Conservation (phyloP, 1,139 yeast genomes). For the Sugiyamaella paludigena region DNA sequence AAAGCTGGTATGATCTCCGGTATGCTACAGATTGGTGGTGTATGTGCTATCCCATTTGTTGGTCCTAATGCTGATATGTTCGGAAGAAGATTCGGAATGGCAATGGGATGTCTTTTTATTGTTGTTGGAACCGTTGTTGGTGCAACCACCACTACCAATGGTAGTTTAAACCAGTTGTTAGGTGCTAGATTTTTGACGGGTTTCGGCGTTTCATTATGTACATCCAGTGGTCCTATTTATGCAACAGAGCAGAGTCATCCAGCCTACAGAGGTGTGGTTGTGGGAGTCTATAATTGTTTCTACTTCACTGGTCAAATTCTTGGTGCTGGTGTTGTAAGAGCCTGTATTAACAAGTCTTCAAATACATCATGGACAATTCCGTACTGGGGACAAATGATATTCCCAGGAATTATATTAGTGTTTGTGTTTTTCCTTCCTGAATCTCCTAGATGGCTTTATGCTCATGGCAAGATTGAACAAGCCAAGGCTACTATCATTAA, state of each 20-base stretch:
- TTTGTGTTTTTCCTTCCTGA: conserved; percentile 65
- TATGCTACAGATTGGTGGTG: conserved; percentile 24
- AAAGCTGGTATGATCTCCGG: conserved; percentile 21
- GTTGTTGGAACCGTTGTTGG: conserved; percentile 31
- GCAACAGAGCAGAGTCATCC: conserved; percentile 44
- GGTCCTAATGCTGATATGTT: conserved; percentile 20
- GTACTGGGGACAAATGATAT: conserved; percentile 44
- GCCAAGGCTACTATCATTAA: conserved; percentile 41
- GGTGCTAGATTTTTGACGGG: conserved; percentile 51
- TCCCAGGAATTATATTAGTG: conserved; percentile 46
- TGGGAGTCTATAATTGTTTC: conserved; percentile 42
- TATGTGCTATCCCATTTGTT: conserved; percentile 21
- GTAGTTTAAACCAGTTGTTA: conserved; percentile 41
- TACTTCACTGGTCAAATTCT: conserved; percentile 55
- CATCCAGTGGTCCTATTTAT: conserved; percentile 43
- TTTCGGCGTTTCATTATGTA: conserved; percentile 47
- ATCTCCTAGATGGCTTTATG: conserved; percentile 62
- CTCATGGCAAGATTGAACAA: conserved; percentile 43
- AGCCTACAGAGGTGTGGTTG: conserved; percentile 45
- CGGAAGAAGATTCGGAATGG: conserved; percentile 22
- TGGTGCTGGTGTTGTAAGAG: conserved; percentile 49
- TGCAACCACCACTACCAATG: conserved; percentile 41
- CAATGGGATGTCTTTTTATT: conserved; percentile 28
- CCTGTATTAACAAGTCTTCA: conserved; percentile 11
- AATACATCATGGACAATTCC: conserved; percentile 41